Base-by-base conservation (phyloP, 1,284 basidiomycete species). In the Cronartium ribicola region DNA sequence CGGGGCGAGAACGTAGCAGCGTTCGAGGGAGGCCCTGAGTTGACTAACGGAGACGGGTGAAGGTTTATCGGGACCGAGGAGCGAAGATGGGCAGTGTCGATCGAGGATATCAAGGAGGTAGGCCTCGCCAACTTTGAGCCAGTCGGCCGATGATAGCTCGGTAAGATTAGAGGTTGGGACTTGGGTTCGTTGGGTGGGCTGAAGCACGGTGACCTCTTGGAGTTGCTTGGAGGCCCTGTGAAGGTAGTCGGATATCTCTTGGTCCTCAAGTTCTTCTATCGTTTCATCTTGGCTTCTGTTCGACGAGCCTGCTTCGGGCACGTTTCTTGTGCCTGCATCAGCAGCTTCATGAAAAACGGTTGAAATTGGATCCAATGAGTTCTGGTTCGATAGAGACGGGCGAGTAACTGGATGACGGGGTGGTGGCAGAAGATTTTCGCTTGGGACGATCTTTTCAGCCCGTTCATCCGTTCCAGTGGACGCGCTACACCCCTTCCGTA, bases 211-310 rank as follows among this genome's bases (percentile, higher is more conserved):
- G 11, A 74, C 60, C 44, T 74, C 44, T n/a, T 74, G 37, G n/a
- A 74, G 55, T 40, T 74, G 66, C 51, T 67, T 74, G 17, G 72
- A 74, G 17, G 65, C 60, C 14, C 65, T 29, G 62, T 44, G 48
- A 1, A 74, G 37, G n/a, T 67, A 74, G 51, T 67, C 66, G 37
- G 59, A 36, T 5, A 74, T 65, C 41, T 74, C 72, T 14, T 62
- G 29, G 20, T 61, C 57, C 57, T 74, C 72, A 8, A 74, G 37
- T 43, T 55, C 51, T 55, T 55, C 51, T 4, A 55, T 7, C 8
- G 1, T 55, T 55, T 29, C 29, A 29, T 29, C 29, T 1, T 29
- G 29, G 29, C 29, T 29, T 29, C 29, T 29, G 29, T 29, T 29
- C 29, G 29, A 29, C 29, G 29, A 29, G 29, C 29, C 29, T 29